Evolutionary conservation across 192 early-diverging fungal species (phyloP), one percentile per base, ranked within the genome.

Genomic region (Coemansia sp.): DNA sequence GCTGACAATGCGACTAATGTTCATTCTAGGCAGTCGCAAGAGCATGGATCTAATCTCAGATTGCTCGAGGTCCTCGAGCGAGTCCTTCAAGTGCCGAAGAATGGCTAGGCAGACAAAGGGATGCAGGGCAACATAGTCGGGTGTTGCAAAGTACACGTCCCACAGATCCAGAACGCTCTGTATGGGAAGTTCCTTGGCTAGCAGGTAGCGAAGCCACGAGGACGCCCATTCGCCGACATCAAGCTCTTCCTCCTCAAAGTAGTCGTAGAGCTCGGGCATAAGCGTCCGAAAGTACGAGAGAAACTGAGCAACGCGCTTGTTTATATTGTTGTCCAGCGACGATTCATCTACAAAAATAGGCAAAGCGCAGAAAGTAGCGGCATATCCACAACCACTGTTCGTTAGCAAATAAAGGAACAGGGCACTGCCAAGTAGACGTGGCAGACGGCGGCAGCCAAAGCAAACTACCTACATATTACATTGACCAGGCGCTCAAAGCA

Each of bases 191-290:
- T 97, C 93, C 60, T 86, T 86, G 10, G 91, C 81, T 15, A 97
- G 64, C n/a, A 95, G 62, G 67, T 85, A 84, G 56, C 87, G 87
- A 53, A 95, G 83, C 86, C 92, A 93, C 12, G 91, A 90, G 15
- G 88, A 85, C 4, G 87, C 87, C 86, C 90, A 93, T 60, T 93
- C 93, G 67, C 90, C 88, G 34, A 91, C 82, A 54, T 93, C 87
- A 29, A 95, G 88, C 67, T 96, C 93, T 55, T 97, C 94, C 53
- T 97, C 94, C 66, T 94, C 91, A 84, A 97, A 97, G 73, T 91
- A 93, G 66, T 86, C 92, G 68, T 95, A 94, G 63, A 95, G 75
- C 38, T 95, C 93, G 17, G 93, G 93, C 65, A 93, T 70, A 43
- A 91, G 80, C 27, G 84, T 87, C 53, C 93, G 76, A 77, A 95